phyloP scores from a whole-genome alignment of 2,329 filamentous ascomycete genomes.

The Calonectria pteridis region DNA sequence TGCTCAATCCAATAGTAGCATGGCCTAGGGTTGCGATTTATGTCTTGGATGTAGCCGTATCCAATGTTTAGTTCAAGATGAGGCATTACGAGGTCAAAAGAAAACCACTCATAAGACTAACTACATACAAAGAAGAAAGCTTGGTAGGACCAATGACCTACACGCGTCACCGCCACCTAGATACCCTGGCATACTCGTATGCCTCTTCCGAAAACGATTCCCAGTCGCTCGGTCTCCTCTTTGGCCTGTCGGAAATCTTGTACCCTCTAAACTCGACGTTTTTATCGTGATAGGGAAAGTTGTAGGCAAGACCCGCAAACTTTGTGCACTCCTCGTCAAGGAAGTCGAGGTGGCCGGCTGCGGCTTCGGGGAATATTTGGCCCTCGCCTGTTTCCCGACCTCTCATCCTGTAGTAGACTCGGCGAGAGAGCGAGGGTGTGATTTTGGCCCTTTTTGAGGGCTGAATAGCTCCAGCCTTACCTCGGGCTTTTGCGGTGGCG shows the following conservation, averaged over 20 bases:
- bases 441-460: neutral
- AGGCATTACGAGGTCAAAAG: neutral
- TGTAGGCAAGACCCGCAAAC: slow-evolving; percentile 18
- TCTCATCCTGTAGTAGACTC: slow-evolving; percentile 20
- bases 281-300: neutral
- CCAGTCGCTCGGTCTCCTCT: neutral
- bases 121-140: neutral
- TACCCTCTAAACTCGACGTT: slow-evolving; percentile 26
- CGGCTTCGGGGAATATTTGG: neutral
- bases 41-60: too few species aligned
- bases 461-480: neutral
- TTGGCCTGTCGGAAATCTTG: slow-evolving; percentile 17
- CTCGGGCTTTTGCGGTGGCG: neutral
- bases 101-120: neutral
- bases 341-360: slow-evolving; percentile 24
- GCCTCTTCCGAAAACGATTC: neutral
- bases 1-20: too few species aligned
- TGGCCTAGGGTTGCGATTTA: too few species aligned
- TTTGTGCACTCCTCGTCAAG: neutral
- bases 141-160: neutral
- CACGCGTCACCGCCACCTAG: neutral
- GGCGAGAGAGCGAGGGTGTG: slow-evolving; percentile 9
- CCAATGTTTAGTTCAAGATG: neutral
- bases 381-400: slow-evolving; percentile 27
- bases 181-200: neutral